Evolutionary conservation across 2,329 filamentous ascomycete genomes (phyloP).

Genomic region (Tolypocladium endophyticum): DNA sequence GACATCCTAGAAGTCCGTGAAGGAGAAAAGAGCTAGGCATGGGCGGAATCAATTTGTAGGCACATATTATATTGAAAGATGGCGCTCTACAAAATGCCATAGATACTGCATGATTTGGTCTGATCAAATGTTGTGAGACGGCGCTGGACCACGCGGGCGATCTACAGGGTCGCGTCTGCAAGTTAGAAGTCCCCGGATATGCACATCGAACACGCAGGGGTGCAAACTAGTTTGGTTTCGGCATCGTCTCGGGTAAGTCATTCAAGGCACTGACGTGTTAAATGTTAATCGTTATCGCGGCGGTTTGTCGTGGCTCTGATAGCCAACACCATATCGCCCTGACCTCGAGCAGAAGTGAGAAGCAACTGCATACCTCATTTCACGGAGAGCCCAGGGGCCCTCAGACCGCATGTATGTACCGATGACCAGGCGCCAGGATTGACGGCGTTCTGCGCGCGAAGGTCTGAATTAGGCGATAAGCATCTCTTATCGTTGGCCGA

Average conservation of each 20-base stretch:
- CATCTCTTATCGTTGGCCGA: neutral
- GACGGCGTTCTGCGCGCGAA: neutral
- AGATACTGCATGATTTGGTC: neutral
- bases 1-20: conserved; percentile 26
- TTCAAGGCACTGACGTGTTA: neutral
- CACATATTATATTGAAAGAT: neutral
- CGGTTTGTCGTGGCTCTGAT: neutral
- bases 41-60: neutral
- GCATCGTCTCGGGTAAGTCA: neutral
- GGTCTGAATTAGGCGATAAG: neutral
- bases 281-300: neutral
- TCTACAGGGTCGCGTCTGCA: conserved; percentile 1
- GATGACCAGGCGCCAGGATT: neutral
- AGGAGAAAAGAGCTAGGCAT: conserved; percentile 10
- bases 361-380: neutral
- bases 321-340: neutral
- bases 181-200: neutral
- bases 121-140: neutral
- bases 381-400: neutral
- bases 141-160: neutral
- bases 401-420: neutral
- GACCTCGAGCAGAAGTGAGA: neutral
- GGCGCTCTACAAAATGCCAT: neutral
- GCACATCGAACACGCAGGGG: neutral
- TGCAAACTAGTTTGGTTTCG: neutral